Percentiles rank a stretch among this genome's conserved stretches.
Evolutionary conservation across 805 yeast species (phyloP).

Genomic region (Lipomyces spencermartinsiae): DNA sequence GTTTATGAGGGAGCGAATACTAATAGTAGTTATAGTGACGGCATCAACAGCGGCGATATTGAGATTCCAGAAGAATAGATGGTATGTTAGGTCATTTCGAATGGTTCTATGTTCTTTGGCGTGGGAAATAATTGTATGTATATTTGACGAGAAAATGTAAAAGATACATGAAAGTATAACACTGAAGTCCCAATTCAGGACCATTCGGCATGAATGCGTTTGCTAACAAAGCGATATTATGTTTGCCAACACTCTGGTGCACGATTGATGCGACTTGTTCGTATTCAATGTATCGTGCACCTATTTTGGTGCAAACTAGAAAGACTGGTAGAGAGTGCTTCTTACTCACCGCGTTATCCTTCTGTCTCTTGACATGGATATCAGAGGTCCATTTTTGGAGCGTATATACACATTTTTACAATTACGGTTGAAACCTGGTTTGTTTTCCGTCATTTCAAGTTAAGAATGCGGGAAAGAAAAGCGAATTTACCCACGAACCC

Average conservation of each 20-base stretch:
- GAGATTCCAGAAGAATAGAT: slow-evolving; percentile 53
- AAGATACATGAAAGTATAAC: background rate
- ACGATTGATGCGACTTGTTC: slow-evolving; percentile 49
- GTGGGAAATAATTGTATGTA: slow-evolving; percentile 29
- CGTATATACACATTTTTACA: slow-evolving; percentile 9
- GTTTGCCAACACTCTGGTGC: slow-evolving; percentile 97
- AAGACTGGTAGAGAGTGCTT: slow-evolving; percentile 51
- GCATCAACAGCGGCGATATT: slow-evolving; percentile 97
- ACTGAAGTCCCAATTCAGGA: slow-evolving; percentile 10
- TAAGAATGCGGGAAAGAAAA: no score
- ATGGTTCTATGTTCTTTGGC: slow-evolving; percentile 15
- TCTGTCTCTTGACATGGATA: slow-evolving; percentile 39
- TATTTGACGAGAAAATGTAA: slow-evolving; percentile 22
- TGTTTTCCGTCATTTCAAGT: no score
- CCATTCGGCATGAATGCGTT: background rate
- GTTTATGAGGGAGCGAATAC: background rate
- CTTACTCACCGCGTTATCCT: slow-evolving; percentile 72
- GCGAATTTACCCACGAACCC: no score
- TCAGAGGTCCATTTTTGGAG: slow-evolving; percentile 36
- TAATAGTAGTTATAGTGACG: slow-evolving; percentile 58
- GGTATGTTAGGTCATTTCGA: background rate
- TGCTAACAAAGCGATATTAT: slow-evolving; percentile 19
- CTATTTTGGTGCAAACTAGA: slow-evolving; percentile 94
- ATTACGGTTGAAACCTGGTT: no score
- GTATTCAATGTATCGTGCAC: slow-evolving; percentile 61